phyloP scores from a whole-genome alignment of 768 basidiomycete genomes.

The Leccinum pellstonianum region DNA sequence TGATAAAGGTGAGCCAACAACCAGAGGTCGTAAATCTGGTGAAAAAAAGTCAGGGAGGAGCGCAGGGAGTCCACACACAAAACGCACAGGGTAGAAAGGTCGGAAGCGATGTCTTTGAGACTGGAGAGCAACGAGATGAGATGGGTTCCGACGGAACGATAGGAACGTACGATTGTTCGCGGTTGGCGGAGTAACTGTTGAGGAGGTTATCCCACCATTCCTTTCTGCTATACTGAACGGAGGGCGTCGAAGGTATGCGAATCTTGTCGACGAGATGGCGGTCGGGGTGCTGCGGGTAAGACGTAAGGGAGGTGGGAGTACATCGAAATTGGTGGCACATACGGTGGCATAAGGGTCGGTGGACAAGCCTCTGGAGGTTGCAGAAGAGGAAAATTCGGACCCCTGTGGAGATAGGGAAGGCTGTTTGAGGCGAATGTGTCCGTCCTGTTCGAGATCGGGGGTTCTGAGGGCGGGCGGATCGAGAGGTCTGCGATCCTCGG shows the following conservation, averaged over 20 bases:
- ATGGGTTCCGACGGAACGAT: background rate
- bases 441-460: slow-evolving; percentile 27
- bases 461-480: slow-evolving; percentile 28
- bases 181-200: slow-evolving; percentile 39
- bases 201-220: slow-evolving; percentile 53
- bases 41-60: slow-evolving; percentile 10
- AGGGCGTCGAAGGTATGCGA: slow-evolving; percentile 29
- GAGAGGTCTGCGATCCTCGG: slow-evolving; percentile 29
- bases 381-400: slow-evolving; percentile 31
- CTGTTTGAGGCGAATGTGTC: slow-evolving; percentile 26
- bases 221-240: slow-evolving; percentile 35
- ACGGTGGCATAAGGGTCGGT: slow-evolving; percentile 28
- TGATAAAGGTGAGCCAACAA: slow-evolving; percentile 69
- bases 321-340: slow-evolving; percentile 9
- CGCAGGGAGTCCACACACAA: background rate
- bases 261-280: slow-evolving; percentile 28
- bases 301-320: slow-evolving; percentile 4
- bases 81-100: slow-evolving; percentile 53
- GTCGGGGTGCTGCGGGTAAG: slow-evolving; percentile 26
- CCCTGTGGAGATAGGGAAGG: slow-evolving; percentile 34
- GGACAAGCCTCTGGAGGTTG: slow-evolving; percentile 27
- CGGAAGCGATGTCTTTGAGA: slow-evolving; percentile 47
- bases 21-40: slow-evolving; percentile 60
- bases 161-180: slow-evolving; percentile 41
- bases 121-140: slow-evolving; percentile 30